phyloP scores from a whole-genome alignment of 2,329 filamentous ascomycete genomes.

The Aspergillus sojae region DNA sequence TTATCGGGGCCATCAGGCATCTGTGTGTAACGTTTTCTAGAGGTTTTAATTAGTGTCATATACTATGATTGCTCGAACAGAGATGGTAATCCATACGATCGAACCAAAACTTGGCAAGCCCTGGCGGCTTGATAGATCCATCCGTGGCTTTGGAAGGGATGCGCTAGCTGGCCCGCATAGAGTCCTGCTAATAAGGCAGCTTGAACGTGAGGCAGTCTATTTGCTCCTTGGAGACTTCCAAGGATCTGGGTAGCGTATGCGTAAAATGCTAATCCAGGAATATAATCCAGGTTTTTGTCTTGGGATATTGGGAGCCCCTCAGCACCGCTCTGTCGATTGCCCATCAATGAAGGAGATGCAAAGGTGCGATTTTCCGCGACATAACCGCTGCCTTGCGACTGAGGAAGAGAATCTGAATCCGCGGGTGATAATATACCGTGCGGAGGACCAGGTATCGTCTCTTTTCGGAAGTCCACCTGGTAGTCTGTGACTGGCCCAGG shows the following conservation, averaged over 20 bases:
- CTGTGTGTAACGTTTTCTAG: slow-evolving; percentile 37
- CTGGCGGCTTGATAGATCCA: slow-evolving; percentile 66
- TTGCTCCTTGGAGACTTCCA: slow-evolving; percentile 76
- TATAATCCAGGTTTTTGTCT: slow-evolving; percentile 72
- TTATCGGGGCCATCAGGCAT: slow-evolving; percentile 40
- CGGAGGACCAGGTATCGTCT: slow-evolving; percentile 30
- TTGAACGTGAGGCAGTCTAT: slow-evolving; percentile 81
- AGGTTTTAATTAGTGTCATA: slow-evolving; percentile 10
- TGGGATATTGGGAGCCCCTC: slow-evolving; percentile 16
- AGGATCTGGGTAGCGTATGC: slow-evolving; percentile 84
- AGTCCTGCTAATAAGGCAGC: slow-evolving; percentile 81
- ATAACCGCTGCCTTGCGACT: slow-evolving; percentile 26
- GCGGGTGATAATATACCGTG: slow-evolving; percentile 32
- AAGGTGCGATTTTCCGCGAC: slow-evolving; percentile 21
- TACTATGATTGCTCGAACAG: not conserved
- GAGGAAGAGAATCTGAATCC: slow-evolving; percentile 27
- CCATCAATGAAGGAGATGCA: slow-evolving; percentile 19
- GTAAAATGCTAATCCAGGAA: slow-evolving; percentile 89
- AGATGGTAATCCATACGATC: slow-evolving; percentile 55
- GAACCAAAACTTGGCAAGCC: slow-evolving; percentile 70
- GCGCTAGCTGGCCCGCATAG: slow-evolving; percentile 84
- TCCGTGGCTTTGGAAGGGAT: slow-evolving; percentile 81
- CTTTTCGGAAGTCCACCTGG: slow-evolving; percentile 29
- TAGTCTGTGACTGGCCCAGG: slow-evolving; percentile 57
- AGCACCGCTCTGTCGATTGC: slow-evolving; percentile 17